phyloP scores from a whole-genome alignment of 768 basidiomycete species.

The Leucogyrophana mollusca region DNA sequence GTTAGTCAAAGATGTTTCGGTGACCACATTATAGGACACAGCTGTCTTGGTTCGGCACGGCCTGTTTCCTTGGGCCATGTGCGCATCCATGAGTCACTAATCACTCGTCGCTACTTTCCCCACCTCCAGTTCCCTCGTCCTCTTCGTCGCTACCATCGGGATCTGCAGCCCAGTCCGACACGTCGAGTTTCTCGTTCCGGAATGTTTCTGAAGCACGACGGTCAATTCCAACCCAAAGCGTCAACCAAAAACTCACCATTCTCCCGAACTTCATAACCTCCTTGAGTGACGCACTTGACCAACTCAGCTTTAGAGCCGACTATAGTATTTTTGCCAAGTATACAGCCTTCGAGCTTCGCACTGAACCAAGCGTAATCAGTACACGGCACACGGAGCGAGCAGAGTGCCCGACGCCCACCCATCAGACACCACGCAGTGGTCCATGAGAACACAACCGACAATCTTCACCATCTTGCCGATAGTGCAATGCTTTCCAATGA shows the following conservation, averaged over 20 bases:
- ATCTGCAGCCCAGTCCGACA: constrained; percentile 52
- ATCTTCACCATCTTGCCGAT: constrained; percentile 87
- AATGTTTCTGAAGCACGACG: constrained; percentile 40
- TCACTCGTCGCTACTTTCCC: constrained; percentile 12
- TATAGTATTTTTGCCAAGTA: constrained; percentile 72
- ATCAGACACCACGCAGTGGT: constrained; percentile 86
- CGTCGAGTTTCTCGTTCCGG: constrained; percentile 56
- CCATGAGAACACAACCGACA: constrained; percentile 77
- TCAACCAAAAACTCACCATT: constrained; percentile 44
- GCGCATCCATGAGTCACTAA: constrained; percentile 7
- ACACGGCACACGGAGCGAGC: constrained; percentile 1
- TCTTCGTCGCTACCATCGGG: constrained; percentile 23
- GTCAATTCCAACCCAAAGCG: not conserved
- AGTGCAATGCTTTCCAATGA: constrained; percentile 80
- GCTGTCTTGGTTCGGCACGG: not conserved
- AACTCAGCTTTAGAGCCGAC: constrained; percentile 72
- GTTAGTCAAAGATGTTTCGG: no score
- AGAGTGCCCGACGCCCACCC: constrained; percentile 47
- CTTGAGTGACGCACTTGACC: constrained; percentile 67
- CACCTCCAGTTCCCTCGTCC: constrained; percentile 20
- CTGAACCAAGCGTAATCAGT: constrained; percentile 33
- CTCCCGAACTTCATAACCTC: constrained; percentile 69
- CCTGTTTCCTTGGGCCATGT: constrained; percentile 2
- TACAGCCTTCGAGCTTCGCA: constrained; percentile 73
- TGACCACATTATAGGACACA: no score